Conservation (phyloP, 139 green algal genomes). For the Tetraselmis striata region DNA sequence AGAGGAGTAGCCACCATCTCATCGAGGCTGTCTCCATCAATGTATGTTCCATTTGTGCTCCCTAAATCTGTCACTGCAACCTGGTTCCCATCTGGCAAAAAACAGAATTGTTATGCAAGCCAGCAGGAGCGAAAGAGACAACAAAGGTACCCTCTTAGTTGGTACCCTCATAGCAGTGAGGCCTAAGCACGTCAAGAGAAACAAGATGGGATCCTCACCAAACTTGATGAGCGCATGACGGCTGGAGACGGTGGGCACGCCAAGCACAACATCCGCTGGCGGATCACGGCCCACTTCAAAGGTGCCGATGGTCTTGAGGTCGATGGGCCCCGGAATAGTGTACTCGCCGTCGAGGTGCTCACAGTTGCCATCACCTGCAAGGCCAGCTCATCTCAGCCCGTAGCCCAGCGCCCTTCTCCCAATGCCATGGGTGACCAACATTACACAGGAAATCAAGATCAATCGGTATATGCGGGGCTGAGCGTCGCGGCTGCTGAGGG, state of each 20-base stretch:
- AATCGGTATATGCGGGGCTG: too few species aligned
- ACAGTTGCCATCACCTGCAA: neutral
- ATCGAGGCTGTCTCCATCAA: slow-evolving; percentile 1
- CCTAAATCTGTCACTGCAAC: slow-evolving; percentile 11
- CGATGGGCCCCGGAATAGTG: neutral
- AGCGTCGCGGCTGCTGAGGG: too few species aligned
- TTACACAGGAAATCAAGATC: too few species aligned
- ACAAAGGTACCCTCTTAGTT: too few species aligned
- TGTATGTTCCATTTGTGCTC: slow-evolving; percentile 16
- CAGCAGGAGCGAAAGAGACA: too few species aligned
- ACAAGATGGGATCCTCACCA: too few species aligned
- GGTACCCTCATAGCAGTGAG: too few species aligned
- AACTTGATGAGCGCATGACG: neutral
- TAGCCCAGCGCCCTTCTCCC: too few species aligned
- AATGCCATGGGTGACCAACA: too few species aligned
- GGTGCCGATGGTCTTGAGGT: neutral
- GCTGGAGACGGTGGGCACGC: neutral
- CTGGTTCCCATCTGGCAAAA: neutral
- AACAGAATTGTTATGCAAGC: too few species aligned
- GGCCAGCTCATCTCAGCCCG: too few species aligned
- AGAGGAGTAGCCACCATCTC: neutral
- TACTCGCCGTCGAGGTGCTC: neutral
- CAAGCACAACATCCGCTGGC: neutral
- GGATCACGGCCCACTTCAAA: neutral
- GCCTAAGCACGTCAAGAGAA: too few species aligned